Base-by-base conservation (phyloP, 352 stramenopile genomes). In the Phytophthora pluvialis region DNA sequence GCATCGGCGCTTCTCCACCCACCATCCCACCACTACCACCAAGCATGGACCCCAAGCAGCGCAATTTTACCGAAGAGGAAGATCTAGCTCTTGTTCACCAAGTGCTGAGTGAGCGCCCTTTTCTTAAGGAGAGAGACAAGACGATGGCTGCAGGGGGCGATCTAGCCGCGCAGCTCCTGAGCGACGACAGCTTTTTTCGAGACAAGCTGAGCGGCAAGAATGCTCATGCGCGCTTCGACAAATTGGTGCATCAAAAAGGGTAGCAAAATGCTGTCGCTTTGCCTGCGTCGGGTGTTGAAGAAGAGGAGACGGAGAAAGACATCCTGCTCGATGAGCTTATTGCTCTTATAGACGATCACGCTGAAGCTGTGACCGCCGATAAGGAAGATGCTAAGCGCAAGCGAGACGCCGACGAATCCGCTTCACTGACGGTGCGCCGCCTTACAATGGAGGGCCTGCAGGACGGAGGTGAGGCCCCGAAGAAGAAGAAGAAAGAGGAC, bases 201-300 rank as follows among this genome's bases (percentile, higher is more conserved):
- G 33, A 62, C 31, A 62, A 46, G 43, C n/a, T 62, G 28, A 54
- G 32, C 15, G 32, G 54, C 43, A 54, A 62, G 40, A 53, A 53
- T 36, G 43, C 43, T 54, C 43, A 54, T 40, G 54, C 54, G 7
- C 43, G 43, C 16, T 38, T 53, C 13, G 45, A 54, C 55, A 55
- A 63, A 28, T 39, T 63, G 18, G 25, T 54, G 33, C 15, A 12
- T 25, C 31, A 49, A 18, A 51, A 51, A 21, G 35, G 26, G 11
- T 11, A 49, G 11, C 28, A 55, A 44, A 64, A 50, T 13, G 36
- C 36, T 50, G 11, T 11, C 18, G 25, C 38, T 51, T 44, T 64
- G 45, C 28, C 13, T 39, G 56, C 35, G 16, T 64, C 46, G 16
- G 38, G 46, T 5, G 18, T 64, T 25, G 25, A 38, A 0, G 35